phyloP scores from a whole-genome alignment of 441 rosid species.

The Croton laevigatus region DNA sequence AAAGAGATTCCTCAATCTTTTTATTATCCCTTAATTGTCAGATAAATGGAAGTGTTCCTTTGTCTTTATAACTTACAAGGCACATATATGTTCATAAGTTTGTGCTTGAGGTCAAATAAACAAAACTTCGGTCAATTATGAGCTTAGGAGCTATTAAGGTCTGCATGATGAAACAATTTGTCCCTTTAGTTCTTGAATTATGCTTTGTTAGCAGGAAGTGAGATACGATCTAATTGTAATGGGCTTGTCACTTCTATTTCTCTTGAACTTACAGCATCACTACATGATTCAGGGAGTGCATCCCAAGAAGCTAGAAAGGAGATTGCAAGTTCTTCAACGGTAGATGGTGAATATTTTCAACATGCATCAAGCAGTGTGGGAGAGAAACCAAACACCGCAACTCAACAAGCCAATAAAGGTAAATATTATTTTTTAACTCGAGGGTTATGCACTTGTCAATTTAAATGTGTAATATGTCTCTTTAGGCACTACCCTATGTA shows the following conservation, averaged over 20 bases:
- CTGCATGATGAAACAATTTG: background rate
- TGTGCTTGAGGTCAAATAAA: no score
- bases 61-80: background rate
- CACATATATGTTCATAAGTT: background rate
- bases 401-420: conserved; percentile 31
- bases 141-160: background rate
- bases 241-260: conserved; percentile 23
- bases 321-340: conserved; percentile 22
- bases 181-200: background rate
- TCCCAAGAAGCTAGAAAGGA: conserved; percentile 25
- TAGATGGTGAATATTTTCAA: conserved; percentile 21
- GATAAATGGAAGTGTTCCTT: background rate
- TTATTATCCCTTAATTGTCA: no score
- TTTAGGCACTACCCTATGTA: background rate
- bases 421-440: background rate
- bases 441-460: background rate
- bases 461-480: background rate
- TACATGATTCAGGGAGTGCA: conserved; percentile 22
- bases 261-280: conserved; percentile 23
- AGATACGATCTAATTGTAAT: conserved; percentile 15
- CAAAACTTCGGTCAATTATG: background rate
- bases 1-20: no score
- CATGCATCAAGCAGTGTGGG: conserved; percentile 8
- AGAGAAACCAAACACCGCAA: conserved; percentile 25
- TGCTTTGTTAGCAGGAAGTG: conserved; percentile 5